Evolutionary conservation across 768 basidiomycete species (phyloP).

Genomic region (Dentipellis fragilis): DNA sequence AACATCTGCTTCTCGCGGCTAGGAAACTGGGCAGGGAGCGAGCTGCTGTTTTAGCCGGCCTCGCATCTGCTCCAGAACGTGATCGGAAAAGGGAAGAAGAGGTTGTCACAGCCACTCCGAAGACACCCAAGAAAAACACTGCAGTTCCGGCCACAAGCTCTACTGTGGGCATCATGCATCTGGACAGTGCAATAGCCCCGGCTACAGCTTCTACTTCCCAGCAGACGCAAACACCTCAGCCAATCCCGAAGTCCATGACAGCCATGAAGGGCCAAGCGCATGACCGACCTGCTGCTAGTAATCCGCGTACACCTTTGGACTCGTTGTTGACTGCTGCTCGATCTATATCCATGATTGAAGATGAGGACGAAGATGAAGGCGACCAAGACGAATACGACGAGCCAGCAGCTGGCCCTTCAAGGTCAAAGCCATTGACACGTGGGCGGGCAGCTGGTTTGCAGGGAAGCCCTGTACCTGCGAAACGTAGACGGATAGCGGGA

Average conservation of each 20-base stretch:
- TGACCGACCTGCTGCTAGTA: slow-evolving; percentile 15
- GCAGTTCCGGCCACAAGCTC: slow-evolving; percentile 5
- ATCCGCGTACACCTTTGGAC: slow-evolving; percentile 40
- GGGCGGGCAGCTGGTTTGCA: slow-evolving; percentile 18
- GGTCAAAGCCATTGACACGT: slow-evolving; percentile 1
- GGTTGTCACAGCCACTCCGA: slow-evolving; percentile 3
- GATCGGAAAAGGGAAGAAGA: slow-evolving; percentile 27
- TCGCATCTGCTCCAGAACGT: slow-evolving; percentile 24
- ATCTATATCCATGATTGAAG: slow-evolving; percentile 35
- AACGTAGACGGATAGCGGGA: slow-evolving; percentile 23
- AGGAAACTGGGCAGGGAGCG: slow-evolving; percentile 59
- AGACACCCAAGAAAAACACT: slow-evolving; percentile 10
- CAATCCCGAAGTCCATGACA: not conserved
- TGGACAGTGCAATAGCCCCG: slow-evolving; percentile 9
- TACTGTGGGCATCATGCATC: slow-evolving; percentile 10
- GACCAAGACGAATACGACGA: slow-evolving; percentile 14
- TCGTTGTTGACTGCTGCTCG: slow-evolving; percentile 53
- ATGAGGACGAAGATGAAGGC: slow-evolving; percentile 23
- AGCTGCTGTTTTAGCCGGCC: slow-evolving; percentile 41
- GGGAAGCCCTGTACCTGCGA: slow-evolving; percentile 27
- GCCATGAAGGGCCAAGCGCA: slow-evolving; percentile 15
- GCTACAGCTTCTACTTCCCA: slow-evolving; percentile 14
- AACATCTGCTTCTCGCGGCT: slow-evolving; percentile 63
- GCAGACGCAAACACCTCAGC: slow-evolving; percentile 11
- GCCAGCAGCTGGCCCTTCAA: slow-evolving; percentile 14